These are phyloP conservation scores for Yamadazyma paraphyllophila DNA, from an alignment of 805 yeast genomes.

Conservation along the genomic window DNA sequence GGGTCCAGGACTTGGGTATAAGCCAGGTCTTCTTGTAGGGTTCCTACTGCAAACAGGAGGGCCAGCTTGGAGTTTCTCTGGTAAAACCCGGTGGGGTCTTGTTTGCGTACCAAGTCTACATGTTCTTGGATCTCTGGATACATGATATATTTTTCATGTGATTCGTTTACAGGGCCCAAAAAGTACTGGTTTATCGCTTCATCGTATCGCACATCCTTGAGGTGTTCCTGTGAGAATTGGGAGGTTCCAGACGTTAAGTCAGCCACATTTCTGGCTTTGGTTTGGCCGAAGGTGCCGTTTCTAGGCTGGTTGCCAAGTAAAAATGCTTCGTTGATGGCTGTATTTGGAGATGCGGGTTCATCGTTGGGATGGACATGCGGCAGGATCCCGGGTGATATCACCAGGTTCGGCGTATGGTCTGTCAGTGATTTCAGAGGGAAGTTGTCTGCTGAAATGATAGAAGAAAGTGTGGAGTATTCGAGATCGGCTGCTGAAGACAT, in stretches of 20 bases:
- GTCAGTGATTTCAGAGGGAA: constrained; percentile 9
- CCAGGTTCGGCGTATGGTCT: constrained; percentile 33
- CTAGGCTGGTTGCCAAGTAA: constrained; percentile 1
- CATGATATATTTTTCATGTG: constrained; percentile 37
- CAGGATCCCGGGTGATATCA: constrained; percentile 33
- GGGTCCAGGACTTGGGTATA: constrained; percentile 19
- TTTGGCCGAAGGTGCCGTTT: neutral
- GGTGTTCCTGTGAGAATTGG: neutral
- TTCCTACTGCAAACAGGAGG: constrained; percentile 49
- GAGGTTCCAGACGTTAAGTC: neutral
- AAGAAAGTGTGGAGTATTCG: constrained; percentile 68
- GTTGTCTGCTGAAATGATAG: constrained; percentile 53
- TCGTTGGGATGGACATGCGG: constrained; percentile 27
- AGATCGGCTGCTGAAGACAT: constrained; percentile 69
- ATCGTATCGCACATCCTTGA: constrained; percentile 32
- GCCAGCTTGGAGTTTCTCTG: constrained; percentile 39
- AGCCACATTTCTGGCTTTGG: neutral
- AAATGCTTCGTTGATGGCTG: constrained; percentile 18
- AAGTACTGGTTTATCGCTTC: constrained; percentile 64
- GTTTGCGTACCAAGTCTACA: constrained; percentile 36
- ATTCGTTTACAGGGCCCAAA: constrained; percentile 51
- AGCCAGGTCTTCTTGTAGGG: constrained; percentile 33
- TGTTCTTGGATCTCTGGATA: constrained; percentile 61
- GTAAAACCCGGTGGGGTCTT: constrained; percentile 41
- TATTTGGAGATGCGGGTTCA: constrained; percentile 13